Base-by-base conservation (phyloP, 345 rosid genomes). In the Durio zibethinus region DNA sequence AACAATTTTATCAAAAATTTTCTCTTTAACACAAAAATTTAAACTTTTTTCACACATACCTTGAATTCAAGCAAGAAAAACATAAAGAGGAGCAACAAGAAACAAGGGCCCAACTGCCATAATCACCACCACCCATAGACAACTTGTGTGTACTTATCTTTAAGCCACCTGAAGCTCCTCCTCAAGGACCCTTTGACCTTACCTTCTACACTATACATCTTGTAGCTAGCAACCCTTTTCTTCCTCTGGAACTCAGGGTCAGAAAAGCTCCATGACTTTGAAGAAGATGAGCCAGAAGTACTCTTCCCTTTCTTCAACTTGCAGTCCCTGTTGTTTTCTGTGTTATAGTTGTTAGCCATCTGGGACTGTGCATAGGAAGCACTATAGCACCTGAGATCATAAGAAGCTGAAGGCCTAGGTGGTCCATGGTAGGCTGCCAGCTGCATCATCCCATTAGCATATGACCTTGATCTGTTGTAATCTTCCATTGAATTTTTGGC, bases 171-270 rank as follows among this genome's bases (percentile, higher is more conserved):
- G 77, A 94, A 86, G 73, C 97, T 91, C 84, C 87, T 94, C 82
- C 92, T 86, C 71, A 92, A 85, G n/a, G 97, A 85, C 59, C 97
- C 97, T 80, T 91, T 94, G 83, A 94, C 91, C 80, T 91, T 92
- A 7, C 94, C 97, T 80, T 94, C 92, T 61, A 85, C 94, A 70
- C 89, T 83, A 81, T 91, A 94, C 94, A 87, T 93, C 83, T 92
- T 94, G 52, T 94, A 94, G 80, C 92, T 84, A 36, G 98, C 97
- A 72, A 94, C 97, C 87, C 98, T 88, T 87, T 88, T 94, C 92
- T 92, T 94, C 93, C 98, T 88, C 76, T 86, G 93, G 48, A 94
- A 87, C 83, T 94, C 98, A 54, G 97, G 97, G 78, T 94, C 97
- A 12, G 59, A 50, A 6, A 89, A 50, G 52, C 83, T 86, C 97